Percentiles rank a stretch among this genome's conserved stretches.
Evolutionary conservation across 371 early-diverging fungal species (phyloP).

Genomic region (Circinella umbellata): DNA sequence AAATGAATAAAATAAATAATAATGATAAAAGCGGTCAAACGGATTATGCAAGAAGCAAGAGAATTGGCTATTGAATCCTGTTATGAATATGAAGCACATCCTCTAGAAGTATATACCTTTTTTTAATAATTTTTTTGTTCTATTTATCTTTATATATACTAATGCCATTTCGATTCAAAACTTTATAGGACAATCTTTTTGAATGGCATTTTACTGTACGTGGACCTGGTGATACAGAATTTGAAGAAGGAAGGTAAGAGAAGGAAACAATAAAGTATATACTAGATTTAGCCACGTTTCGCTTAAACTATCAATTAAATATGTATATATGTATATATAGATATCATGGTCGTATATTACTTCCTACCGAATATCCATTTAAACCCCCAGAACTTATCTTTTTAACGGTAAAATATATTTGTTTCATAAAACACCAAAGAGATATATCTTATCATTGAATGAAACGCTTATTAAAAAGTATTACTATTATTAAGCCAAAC

Average conservation of each 20-base stretch:
- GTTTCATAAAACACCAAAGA: too few species aligned
- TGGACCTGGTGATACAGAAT: conserved; percentile 89
- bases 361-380: conserved; percentile 93
- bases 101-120: conserved; percentile 54
- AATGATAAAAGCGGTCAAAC: conserved; percentile 58
- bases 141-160: neutral
- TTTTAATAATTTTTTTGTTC: neutral
- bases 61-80: conserved; percentile 60
- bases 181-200: conserved; percentile 73
- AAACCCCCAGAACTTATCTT: conserved; percentile 92
- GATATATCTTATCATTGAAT: too few species aligned
- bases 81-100: conserved; percentile 64
- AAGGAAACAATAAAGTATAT: conserved; percentile 10
- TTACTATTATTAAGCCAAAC: conserved; percentile 61
- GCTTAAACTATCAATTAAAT: conserved; percentile 1
- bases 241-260: conserved; percentile 76
- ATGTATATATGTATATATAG: conserved; percentile 21
- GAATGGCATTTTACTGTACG: conserved; percentile 96
- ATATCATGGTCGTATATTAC: conserved; percentile 79
- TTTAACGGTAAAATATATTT: conserved; percentile 65
- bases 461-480: too few species aligned
- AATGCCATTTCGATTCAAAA: neutral
- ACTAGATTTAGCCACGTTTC: too few species aligned
- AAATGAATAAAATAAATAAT: neutral
- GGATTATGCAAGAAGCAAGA: conserved; percentile 72